Base-by-base conservation (phyloP, 108 stramenopile species). In the Craspedostauros australis region DNA sequence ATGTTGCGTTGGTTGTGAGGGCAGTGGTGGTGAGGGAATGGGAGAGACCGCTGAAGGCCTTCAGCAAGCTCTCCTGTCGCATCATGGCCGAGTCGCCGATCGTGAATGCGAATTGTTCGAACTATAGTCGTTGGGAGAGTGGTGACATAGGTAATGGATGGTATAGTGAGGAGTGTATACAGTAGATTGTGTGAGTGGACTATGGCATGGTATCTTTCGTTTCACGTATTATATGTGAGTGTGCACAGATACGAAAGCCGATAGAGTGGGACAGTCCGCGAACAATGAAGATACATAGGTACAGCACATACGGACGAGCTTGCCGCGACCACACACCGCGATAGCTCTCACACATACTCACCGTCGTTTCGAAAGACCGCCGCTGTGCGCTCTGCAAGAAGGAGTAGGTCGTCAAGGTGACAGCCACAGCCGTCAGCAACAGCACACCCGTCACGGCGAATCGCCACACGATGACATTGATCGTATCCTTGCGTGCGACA, bases 401-500 rank as follows among this genome's bases (percentile, higher is more conserved):
- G 4, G 4, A 4, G 21, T 48, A 48, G 21, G 46, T 48, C 4
- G 46, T 21, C 5, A 48, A 14, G 4, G 46, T 48, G 9, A 48
- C 46, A 5, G 46, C 46, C 4, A 48, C 15, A 8, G 20, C 46
- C 6, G 22, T 22, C 4, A 6, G 5, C 22, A 48, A 25, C 8
- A 48, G 16, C 6, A 48, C 46, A 6, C 25, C 7, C 6, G 46
- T 48, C 15, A 52, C 50, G 5, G 37, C 50, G 19, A 52, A 5
- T 12, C 50, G 50, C 50, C 50, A 52, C 5, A 52, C 19, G 19
- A 31, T 31, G 6, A 52, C 20, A 4, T 22, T 31, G 19, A 19
- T 15, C 8, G 50, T 52, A 33, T 52, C 50, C n/a, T 31, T 12
- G n/a, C 15, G 19, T 15, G 50, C 33, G 23, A 36, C 15, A 14